Base-by-base conservation (phyloP, 805 yeast species). In the Metschnikowia orientalis region DNA sequence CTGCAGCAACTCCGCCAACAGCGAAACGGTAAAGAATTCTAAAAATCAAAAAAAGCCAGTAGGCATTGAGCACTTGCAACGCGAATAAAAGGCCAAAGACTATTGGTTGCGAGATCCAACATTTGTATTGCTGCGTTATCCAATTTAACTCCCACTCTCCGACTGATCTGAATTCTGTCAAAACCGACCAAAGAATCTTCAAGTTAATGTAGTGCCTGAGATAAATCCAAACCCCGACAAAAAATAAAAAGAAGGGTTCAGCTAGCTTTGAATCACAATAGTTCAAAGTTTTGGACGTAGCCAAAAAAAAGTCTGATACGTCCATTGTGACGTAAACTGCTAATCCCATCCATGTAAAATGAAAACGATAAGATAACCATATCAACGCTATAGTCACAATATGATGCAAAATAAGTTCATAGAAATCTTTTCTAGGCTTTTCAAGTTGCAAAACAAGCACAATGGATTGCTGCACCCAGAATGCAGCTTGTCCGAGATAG, bases 381-480 rank as follows among this genome's bases (percentile, higher is more conserved):
- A 92, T 88, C 47, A 92, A 73, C 4, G 87, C 75, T 56, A 92
- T 78, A 16, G 99, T 92, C 43, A 92, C 79, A 42, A 92, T 73
- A 57, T 92, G 99, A 60, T 92, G 99, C 59, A 86, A 79, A 23
- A 90, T 85, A 40, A 92, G 73, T 61, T 92, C 98, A 48, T 79
- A 67, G 62, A 79, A 89, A 58, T 92, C 99, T 60, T 88, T 89
- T 59, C 99, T 75, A 37, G 96, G 97, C 57, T 86, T 86, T 61
- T 92, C 99, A 40, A 92, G 71, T 58, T 83, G 95, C 43, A 92
- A 69, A 28, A 77, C 63, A 43, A 92, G 68, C 19, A 92, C 83
- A 24, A 84, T 78, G 1, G 94, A 80, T 63, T 92, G 98, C 65
- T 92, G 99, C 14, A 88, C 79, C 99, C 99, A 92, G 60, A 87